phyloP scores from a whole-genome alignment of 2,329 filamentous ascomycete genomes.

The Geosmithia putterillii region DNA sequence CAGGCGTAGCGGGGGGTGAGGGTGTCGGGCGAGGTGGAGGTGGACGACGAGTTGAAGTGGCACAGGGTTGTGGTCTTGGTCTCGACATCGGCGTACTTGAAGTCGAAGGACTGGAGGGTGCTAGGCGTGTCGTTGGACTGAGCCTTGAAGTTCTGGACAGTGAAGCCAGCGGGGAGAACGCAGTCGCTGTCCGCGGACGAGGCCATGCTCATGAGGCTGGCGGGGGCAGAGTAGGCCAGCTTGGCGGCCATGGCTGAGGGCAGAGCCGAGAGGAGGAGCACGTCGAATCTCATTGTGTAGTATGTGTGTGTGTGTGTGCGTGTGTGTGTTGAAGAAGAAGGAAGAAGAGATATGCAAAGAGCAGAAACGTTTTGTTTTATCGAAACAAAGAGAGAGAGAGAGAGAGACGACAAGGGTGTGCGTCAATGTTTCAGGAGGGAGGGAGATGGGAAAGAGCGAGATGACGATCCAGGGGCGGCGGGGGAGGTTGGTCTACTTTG shows the following conservation, averaged over 20 bases:
- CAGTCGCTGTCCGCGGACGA: conserved; percentile 14
- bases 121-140: conserved; percentile 19
- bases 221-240: conserved; percentile 13
- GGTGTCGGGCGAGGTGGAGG: conserved; percentile 15
- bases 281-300: not conserved
- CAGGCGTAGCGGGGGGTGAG: conserved; percentile 27
- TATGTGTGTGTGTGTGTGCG: not conserved
- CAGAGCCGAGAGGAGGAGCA: conserved; percentile 8
- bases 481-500: no score
- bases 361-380: not conserved
- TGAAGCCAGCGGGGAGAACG: conserved; percentile 23
- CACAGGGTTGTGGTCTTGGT: conserved; percentile 28
- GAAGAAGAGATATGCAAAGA: not conserved
- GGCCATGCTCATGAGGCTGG: conserved; percentile 10
- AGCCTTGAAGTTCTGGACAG: conserved; percentile 23
- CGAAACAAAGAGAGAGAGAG: no score
- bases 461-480: no score
- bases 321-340: not conserved
- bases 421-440: no score
- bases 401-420: no score
- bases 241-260: conserved; percentile 9
- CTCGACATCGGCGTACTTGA: conserved; percentile 25
- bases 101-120: conserved; percentile 19
- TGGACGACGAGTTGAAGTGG: conserved; percentile 28
- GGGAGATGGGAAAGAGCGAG: no score